Conservation (phyloP, 2,329 filamentous ascomycete genomes). For the Pezicula neosporulosa region DNA sequence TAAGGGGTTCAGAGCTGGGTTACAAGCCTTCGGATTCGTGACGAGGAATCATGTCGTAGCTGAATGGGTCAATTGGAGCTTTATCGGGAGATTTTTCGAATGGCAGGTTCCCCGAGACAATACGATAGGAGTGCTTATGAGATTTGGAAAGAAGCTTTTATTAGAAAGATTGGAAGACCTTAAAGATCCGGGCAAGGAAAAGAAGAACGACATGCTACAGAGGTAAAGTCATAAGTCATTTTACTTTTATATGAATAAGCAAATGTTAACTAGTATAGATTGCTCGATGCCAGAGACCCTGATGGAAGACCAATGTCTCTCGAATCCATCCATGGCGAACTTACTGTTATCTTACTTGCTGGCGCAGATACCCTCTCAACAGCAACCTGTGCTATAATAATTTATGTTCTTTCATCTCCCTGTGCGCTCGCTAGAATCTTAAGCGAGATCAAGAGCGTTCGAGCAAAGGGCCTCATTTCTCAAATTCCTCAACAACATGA, state of each 20-base stretch:
- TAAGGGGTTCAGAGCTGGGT: not conserved
- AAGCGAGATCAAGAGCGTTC: too few species aligned
- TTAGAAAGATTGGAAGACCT: too few species aligned
- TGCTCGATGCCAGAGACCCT: not conserved
- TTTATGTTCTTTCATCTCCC: not conserved
- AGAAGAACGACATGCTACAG: too few species aligned
- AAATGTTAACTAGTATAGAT: not conserved
- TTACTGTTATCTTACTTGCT: not conserved
- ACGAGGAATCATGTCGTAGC: not conserved
- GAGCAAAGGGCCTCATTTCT: slow-evolving; percentile 15
- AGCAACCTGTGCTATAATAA: not conserved
- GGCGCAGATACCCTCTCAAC: not conserved
- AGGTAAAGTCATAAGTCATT: not conserved
- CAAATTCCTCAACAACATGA: not conserved
- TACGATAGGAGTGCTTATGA: too few species aligned
- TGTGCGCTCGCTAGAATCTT: not conserved
- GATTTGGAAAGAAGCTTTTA: too few species aligned
- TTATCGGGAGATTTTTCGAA: too few species aligned
- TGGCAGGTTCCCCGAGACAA: too few species aligned
- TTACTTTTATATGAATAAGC: not conserved
- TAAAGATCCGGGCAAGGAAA: too few species aligned
- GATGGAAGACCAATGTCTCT: not conserved
- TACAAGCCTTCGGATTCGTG: not conserved
- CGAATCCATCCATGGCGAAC: not conserved
- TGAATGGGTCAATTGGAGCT: too few species aligned